phyloP scores from a whole-genome alignment of 768 basidiomycete species.

The Sporobolomyces pararoseus region DNA sequence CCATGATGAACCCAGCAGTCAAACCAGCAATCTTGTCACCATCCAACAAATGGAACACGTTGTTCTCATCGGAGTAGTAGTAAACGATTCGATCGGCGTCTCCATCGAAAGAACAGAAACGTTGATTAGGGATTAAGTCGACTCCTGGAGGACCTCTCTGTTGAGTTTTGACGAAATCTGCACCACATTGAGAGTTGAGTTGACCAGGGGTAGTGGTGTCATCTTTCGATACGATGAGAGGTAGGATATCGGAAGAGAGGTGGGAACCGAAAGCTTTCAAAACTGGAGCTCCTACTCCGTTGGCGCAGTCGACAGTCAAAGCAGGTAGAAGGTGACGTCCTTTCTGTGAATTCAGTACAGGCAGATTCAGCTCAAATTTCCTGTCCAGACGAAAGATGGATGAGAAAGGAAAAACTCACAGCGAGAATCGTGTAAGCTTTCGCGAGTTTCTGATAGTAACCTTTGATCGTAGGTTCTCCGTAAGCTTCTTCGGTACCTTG shows the following conservation, averaged over 20 bases:
- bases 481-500: conserved; percentile 71
- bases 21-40: conserved; percentile 97
- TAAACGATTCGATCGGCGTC: conserved; percentile 97
- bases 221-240: conserved; percentile 67
- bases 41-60: conserved; percentile 84
- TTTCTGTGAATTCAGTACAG: conserved; percentile 53
- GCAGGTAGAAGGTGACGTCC: conserved; percentile 53
- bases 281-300: conserved; percentile 83
- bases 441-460: conserved; percentile 82
- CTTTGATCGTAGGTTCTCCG: conserved; percentile 70
- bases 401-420: conserved; percentile 56
- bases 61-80: conserved; percentile 71
- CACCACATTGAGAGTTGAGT: conserved; percentile 84
- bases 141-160: conserved; percentile 82
- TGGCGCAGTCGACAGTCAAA: conserved; percentile 92
- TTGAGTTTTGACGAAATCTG: conserved; percentile 91
- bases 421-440: conserved; percentile 79
- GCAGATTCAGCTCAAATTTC: too few species aligned
- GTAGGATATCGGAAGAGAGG: conserved; percentile 50
- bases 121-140: conserved; percentile 52
- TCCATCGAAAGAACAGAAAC: conserved; percentile 91
- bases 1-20: conserved; percentile 86
- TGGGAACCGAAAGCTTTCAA: conserved; percentile 57
- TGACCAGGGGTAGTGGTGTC: conserved; percentile 62
- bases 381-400: neutral